phyloP scores from a whole-genome alignment of 140 eudicot species.

The Erigeron philadelphicus region DNA sequence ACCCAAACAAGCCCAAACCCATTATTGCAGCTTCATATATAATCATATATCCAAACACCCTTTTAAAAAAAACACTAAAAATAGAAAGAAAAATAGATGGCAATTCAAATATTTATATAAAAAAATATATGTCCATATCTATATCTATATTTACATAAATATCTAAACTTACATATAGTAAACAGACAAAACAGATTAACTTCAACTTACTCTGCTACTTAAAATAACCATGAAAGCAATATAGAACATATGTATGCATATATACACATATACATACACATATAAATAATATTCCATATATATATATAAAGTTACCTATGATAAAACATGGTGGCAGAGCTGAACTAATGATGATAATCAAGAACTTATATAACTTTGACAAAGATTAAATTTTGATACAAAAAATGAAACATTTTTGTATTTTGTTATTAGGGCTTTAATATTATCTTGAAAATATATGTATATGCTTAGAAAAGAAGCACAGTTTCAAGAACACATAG shows the following conservation, averaged over 20 bases:
- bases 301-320: constrained; percentile 43
- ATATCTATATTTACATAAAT: too few species aligned
- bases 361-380: not conserved
- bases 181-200: too few species aligned
- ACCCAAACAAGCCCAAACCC: not conserved
- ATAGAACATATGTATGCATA: not conserved
- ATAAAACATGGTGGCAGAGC: constrained; percentile 39
- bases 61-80: not conserved
- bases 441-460: constrained; percentile 2
- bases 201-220: constrained; percentile 16
- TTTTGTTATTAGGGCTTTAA: constrained; percentile 27
- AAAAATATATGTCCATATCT: not conserved
- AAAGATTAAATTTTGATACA: constrained; percentile 21
- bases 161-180: too few species aligned
- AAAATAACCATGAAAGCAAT: not conserved
- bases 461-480: constrained; percentile 39
- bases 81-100: not conserved
- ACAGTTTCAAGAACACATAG: constrained; percentile 30
- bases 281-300: too few species aligned
- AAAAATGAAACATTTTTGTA: constrained; percentile 19
- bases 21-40: not conserved
- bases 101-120: too few species aligned
- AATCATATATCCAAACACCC: not conserved
- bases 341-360: constrained; percentile 17
- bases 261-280: too few species aligned